phyloP scores from a whole-genome alignment of 2,329 filamentous ascomycete genomes.

The Teratosphaeria destructans region DNA sequence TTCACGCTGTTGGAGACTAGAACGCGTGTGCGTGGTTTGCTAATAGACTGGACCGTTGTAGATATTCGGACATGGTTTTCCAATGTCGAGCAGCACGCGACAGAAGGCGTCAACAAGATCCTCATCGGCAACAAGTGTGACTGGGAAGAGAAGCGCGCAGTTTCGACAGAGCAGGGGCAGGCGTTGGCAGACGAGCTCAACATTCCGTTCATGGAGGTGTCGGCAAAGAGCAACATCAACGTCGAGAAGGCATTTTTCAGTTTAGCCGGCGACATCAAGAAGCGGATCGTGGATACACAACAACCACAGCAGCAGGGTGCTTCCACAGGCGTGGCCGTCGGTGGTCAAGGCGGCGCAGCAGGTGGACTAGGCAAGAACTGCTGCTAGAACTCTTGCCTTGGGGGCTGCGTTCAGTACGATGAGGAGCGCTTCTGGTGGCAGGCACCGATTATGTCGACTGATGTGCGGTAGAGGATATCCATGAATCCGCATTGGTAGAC shows the following conservation, averaged over 20 bases:
- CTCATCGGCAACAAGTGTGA: conserved; percentile 99
- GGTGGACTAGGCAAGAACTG: conserved; percentile 41
- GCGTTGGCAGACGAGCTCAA: conserved; percentile 88
- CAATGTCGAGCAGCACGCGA: conserved; percentile 96
- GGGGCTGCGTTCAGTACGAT: neutral
- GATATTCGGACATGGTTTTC: conserved; percentile 99
- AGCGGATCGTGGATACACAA: conserved; percentile 79
- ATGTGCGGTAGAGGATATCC: neutral
- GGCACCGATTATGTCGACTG: neutral
- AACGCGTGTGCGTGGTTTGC: conserved; percentile 11
- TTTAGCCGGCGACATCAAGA: conserved; percentile 94
- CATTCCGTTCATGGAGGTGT: conserved; percentile 97
- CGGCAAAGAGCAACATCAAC: conserved; percentile 98
- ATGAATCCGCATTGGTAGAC: neutral
- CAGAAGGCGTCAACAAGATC: conserved; percentile 98
- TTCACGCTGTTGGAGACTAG: neutral
- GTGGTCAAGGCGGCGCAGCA: conserved; percentile 14
- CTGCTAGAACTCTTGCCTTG: conserved; percentile 46
- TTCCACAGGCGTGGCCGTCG: conserved; percentile 21
- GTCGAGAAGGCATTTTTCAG: conserved; percentile 98
- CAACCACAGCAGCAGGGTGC: conserved; percentile 68
- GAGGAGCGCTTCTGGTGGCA: neutral
- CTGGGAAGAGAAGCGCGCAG: conserved; percentile 97
- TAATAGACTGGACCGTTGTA: conserved; percentile 29
- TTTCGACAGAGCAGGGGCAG: conserved; percentile 88